Evolutionary conservation across 2,329 filamentous ascomycete genomes (phyloP), one percentile per base, ranked within the genome.

Genomic region (Ceratocystis alfenasii): DNA sequence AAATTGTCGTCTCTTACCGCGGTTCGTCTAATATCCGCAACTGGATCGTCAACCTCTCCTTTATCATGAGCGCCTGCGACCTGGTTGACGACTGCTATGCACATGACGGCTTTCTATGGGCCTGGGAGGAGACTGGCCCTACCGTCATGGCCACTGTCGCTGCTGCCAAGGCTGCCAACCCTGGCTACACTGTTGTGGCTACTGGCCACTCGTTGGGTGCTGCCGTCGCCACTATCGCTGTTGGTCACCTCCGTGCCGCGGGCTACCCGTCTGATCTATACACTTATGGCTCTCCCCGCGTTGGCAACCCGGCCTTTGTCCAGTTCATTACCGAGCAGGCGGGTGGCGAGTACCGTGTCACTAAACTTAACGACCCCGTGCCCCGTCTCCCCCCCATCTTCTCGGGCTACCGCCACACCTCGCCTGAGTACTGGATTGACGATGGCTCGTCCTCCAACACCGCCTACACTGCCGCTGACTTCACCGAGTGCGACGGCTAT

Each of bases 161-260:
- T 22, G 67, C 72, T 1, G 82, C 82, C 2, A 72, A 72, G 50
- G 70, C 72, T 1, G 72, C 76, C 33, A 74, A 83, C 74, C 83
- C 84, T 0, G 69, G 68, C 61, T 87, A 80, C 76, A 73, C 73
- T 59, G 71, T 88, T 71, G 72, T 86, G 20, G 73, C 80, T n/a
- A 84, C 85, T 0, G 87, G 87, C 45, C 87, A 89, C 76, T 87
- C 84, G 8, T 81, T 90, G 3, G 87, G 87, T 61, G 87, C 78
- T 30, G 85, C 85, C 5, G 76, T 89, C 1, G 84, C 81, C 48
- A 83, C 81, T 5, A 72, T 90, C 3, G 86, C 79, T 0, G 82
- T 79, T 0, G 82, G 79, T 0, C 78, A 82, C 69, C 74, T 88
- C 22, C 80, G 85, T 60, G 72, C 73, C 5, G 71, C 72, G 8